phyloP scores from a whole-genome alignment of 1,284 basidiomycete species.

The Vanrija sp. region DNA sequence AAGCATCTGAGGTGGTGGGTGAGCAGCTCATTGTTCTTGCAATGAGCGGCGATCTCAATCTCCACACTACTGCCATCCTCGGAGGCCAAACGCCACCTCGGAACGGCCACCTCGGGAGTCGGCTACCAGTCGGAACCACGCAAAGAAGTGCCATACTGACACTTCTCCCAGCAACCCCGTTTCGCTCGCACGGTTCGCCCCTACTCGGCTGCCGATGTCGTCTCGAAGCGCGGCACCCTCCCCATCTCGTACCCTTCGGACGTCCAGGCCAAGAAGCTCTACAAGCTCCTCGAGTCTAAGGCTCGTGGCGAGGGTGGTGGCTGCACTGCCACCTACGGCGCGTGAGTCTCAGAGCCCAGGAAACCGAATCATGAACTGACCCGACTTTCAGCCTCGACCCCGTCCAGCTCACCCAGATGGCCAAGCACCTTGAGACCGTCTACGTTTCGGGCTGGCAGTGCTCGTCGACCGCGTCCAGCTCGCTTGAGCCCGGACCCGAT shows the following conservation, averaged over 20 bases:
- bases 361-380: neutral
- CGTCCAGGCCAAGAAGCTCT: slow-evolving; percentile 82
- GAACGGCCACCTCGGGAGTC: too few relatives aligned
- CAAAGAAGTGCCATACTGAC: neutral
- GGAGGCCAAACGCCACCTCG: too few relatives aligned
- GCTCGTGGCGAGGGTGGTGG: slow-evolving; percentile 48
- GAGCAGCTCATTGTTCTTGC: too few relatives aligned
- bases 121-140: too few relatives aligned
- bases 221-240: slow-evolving; percentile 87
- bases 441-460: slow-evolving; percentile 98
- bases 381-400: slow-evolving; percentile 71
- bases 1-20: neutral
- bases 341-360: slow-evolving; percentile 63
- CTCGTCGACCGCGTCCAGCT: slow-evolving; percentile 79
- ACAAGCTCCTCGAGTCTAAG: slow-evolving; percentile 52
- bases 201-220: slow-evolving; percentile 89
- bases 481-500: slow-evolving; percentile 97
- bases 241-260: slow-evolving; percentile 82
- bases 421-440: slow-evolving; percentile 85
- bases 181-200: slow-evolving; percentile 81
- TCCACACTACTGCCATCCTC: too few relatives aligned
- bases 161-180: slow-evolving; percentile 64
- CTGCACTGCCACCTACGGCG: slow-evolving; percentile 69
- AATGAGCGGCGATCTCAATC: too few relatives aligned
- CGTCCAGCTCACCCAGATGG: slow-evolving; percentile 94